These are phyloP conservation scores for Aspergillus funiculosus DNA, from an alignment of 495 filamentous ascomycete species.

Conservation along the genomic window DNA sequence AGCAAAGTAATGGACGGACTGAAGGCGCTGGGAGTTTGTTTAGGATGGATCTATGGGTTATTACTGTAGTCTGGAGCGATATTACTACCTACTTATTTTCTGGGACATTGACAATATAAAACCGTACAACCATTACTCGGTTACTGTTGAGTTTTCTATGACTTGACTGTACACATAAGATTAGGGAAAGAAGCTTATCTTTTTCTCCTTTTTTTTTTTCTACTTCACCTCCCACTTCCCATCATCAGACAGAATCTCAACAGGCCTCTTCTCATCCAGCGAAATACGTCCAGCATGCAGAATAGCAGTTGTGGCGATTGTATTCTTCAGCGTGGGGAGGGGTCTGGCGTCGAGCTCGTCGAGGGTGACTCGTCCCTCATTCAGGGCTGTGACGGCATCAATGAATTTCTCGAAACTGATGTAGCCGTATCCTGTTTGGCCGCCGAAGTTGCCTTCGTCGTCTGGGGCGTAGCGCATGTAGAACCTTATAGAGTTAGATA, in stretches of 20 bases:
- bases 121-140: no score
- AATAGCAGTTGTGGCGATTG: conserved; percentile 85
- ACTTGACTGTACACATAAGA: no score
- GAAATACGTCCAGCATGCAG: conserved; percentile 77
- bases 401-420: conserved; percentile 95
- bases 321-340: conserved; percentile 80
- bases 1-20: conserved; percentile 9
- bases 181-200: no score
- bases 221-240: conserved; percentile 62
- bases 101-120: no score
- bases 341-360: conserved; percentile 72
- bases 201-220: neutral
- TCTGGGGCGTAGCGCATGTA: conserved; percentile 97
- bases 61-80: neutral
- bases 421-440: conserved; percentile 89
- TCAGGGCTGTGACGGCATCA: conserved; percentile 73
- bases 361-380: conserved; percentile 63
- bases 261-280: conserved; percentile 71
- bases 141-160: no score
- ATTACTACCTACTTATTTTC: no score
- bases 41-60: neutral
- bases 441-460: conserved; percentile 89
- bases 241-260: conserved; percentile 61
- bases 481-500: conserved; percentile 44
- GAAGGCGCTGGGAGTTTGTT: conserved; percentile 9